Evolutionary conservation across 2,329 filamentous ascomycete species (phyloP), one percentile per base, ranked within the genome.

Genomic region (Ophiocordyceps robertsii): DNA sequence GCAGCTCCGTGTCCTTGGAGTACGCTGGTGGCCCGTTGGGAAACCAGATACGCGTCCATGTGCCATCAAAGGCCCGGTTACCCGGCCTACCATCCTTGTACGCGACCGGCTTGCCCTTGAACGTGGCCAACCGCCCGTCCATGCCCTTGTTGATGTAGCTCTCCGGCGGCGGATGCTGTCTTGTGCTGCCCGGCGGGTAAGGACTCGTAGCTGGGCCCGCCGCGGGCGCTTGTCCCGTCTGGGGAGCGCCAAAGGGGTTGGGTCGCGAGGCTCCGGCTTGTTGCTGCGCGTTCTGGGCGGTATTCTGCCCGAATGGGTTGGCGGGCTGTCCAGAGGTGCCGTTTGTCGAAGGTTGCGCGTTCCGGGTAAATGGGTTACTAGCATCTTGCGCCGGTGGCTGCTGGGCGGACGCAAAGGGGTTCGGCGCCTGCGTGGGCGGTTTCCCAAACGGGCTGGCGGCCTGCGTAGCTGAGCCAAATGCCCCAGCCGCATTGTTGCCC

Each of bases 11-110:
- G 47, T 82, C 74, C 47, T 70, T 70, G 41, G 74, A 75, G 47
- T 77, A 78, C 7, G 60, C 59, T 1, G 82, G 84, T 19, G 81
- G 70, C 0, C 84, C 86, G 38, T 80, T 66, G 0, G 83, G 82
- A 56, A 84, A 88, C 72, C 82, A 84, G 39, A 90, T 80, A 49
- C 74, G 77, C 40, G 73, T 68, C 65, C 73, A 76, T 1, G 62
- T 69, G 30, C 76, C 73, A 50, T 79, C 72, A 32, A 64, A 61
- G 19, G 60, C 72, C 47, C 49, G 68, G 49, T 67, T 65, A 41
- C 65, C 75, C 0, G 79, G 73, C 7, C 61, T 56, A 4, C 50
- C 55, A 7, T 54, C 55, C 49, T 74, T 68, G 57, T 85, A 85
- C 2, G 64, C 59, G 0, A 86, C 79, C 0, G 67, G 68, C 47